Base-by-base conservation (phyloP, 306 rosid species). In the Astragalus glycyphyllos region DNA sequence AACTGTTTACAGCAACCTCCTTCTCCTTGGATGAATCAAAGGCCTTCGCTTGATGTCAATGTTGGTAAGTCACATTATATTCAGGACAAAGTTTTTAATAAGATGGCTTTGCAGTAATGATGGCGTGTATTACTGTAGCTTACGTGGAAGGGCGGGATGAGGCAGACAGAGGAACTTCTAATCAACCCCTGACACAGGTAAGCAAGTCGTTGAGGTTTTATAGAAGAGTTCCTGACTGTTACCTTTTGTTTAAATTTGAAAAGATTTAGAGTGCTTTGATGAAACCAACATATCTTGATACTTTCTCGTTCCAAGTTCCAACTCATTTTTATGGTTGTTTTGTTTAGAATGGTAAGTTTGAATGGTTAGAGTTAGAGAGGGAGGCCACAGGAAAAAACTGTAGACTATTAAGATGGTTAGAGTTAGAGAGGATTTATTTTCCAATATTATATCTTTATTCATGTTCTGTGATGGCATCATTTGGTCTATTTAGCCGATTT, bases 101-200 rank as follows among this genome's bases (percentile, higher is more conserved):
- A 59, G 17, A 75, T 67, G 69, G 74, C 69, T 73, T 55, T 79
- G 70, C 60, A 47, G 66, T 87, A 75, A 86, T 58, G 23, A 41
- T 13, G 67, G 65, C 60, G 40, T 72, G 72, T 76, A 55, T 81
- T 74, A 57, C 55, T 86, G 81, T 72, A 95, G 99, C 99, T 80
- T 95, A 95, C 38, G 97, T 86, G 75, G 99, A 95, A 84, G 97
- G 93, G 83, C 90, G 97, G 79, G 99, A 91, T 14, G 99, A 91
- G 77, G 81, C 69, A 14, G 97, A 91, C 66, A 87, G 91, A 77
- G 96, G 99, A 84, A 79, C 84, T 65, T 77, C 96, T 65, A 84
- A 86, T 74, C 96, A 85, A 80, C 69, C 87, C 54, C 69, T 73
- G 60, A 95, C 93, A 65, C 96, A 95, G 90, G 99, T 89, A 85